Evolutionary conservation across 768 basidiomycete species (phyloP).

Genomic region (Suillus occidentalis): DNA sequence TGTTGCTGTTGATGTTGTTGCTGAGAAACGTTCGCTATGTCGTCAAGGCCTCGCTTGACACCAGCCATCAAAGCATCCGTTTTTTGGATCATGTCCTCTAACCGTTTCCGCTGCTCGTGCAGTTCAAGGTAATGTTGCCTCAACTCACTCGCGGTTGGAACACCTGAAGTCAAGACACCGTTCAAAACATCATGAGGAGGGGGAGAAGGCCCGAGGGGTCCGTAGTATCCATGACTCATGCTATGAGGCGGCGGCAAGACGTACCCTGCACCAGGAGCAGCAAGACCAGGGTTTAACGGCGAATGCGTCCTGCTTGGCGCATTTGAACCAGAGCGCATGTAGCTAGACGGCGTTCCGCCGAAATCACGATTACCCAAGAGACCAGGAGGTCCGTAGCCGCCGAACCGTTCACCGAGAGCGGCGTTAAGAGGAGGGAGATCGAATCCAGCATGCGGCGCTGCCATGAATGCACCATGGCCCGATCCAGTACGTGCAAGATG

Average conservation of each 20-base stretch:
- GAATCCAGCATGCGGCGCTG: conserved; percentile 46
- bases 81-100: conserved; percentile 74
- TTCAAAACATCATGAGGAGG: conserved; percentile 34
- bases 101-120: conserved; percentile 56
- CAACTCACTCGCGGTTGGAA: conserved; percentile 59
- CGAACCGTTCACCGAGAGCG: conserved; percentile 37
- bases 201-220: conserved; percentile 38
- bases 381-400: conserved; percentile 38
- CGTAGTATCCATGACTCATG: conserved; percentile 36
- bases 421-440: conserved; percentile 62
- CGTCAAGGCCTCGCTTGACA: conserved; percentile 73
- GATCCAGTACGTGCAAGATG: conserved; percentile 36
- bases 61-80: conserved; percentile 74
- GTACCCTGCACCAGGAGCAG: conserved; percentile 39
- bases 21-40: conserved; percentile 51
- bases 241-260: conserved; percentile 40
- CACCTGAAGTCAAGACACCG: conserved; percentile 20
- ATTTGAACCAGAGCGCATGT: conserved; percentile 62
- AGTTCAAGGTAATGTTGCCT: conserved; percentile 72
- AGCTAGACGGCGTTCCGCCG: conserved; percentile 48
- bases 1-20: conserved; percentile 14
- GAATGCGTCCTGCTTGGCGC: conserved; percentile 76
- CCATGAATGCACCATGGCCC: conserved; percentile 36
- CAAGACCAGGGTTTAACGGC: conserved; percentile 53
- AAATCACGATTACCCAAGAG: conserved; percentile 34